phyloP scores from a whole-genome alignment of 495 filamentous ascomycete species.

The Sordaria brevicollis region DNA sequence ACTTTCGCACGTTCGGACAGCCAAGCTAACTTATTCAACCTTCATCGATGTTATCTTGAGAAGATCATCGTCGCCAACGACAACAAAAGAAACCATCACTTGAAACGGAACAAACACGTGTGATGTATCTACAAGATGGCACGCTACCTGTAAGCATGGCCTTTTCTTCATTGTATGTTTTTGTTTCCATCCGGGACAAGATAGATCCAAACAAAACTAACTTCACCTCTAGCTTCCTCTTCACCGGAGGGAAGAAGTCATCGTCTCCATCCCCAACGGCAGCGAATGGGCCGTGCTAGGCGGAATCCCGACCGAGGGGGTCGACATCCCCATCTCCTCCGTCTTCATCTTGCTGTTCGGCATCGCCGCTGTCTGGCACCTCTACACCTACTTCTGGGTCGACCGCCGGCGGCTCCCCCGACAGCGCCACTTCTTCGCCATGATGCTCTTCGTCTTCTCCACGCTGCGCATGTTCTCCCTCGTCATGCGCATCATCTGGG shows the following conservation, averaged over 20 bases:
- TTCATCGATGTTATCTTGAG: neutral
- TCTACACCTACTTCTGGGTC: neutral
- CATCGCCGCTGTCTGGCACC: constrained; percentile 40
- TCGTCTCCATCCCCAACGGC: neutral
- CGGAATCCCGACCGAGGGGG: neutral
- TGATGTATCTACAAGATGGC: neutral
- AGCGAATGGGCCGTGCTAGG: neutral
- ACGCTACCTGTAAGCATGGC: neutral
- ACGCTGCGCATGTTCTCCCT: constrained; percentile 48
- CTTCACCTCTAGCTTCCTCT: neutral
- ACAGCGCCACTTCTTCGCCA: neutral
- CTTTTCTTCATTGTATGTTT: neutral
- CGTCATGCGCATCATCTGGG: constrained; percentile 48
- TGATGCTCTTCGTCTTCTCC: constrained; percentile 2
- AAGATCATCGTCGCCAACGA: neutral
- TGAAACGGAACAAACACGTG: neutral
- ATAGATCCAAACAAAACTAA: too few species aligned
- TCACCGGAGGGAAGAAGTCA: neutral
- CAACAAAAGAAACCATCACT: neutral
- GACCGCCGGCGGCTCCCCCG: neutral
- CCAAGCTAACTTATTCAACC: neutral
- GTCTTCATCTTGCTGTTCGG: constrained; percentile 56
- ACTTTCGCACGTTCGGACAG: neutral
- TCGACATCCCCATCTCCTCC: constrained; percentile 55
- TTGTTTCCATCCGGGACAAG: neutral